Evolutionary conservation across 2,329 filamentous ascomycete genomes (phyloP).

Genomic region (Fusarium denticulatum): DNA sequence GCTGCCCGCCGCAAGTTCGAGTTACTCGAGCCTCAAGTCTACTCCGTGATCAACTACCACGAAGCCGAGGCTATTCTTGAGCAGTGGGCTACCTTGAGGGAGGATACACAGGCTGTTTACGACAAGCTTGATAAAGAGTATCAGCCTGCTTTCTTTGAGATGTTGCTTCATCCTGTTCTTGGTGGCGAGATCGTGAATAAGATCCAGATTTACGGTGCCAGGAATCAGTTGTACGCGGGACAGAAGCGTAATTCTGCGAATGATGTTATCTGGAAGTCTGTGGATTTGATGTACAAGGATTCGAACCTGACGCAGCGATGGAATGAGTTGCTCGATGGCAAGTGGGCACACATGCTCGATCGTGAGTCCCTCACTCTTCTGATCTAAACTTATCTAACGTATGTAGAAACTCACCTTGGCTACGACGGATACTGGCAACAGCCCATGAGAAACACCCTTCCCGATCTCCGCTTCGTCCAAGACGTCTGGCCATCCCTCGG

Average conservation of each 20-base stretch:
- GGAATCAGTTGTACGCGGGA: conserved; percentile 63
- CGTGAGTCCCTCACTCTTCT: neutral
- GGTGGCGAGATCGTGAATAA: conserved; percentile 65
- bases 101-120: conserved; percentile 57
- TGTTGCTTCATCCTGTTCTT: conserved; percentile 68
- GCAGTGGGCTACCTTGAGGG: conserved; percentile 61
- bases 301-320: conserved; percentile 33
- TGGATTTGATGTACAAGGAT: conserved; percentile 32
- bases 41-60: conserved; percentile 67
- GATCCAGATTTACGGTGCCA: conserved; percentile 56
- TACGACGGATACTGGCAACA: conserved; percentile 71
- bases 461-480: conserved; percentile 53
- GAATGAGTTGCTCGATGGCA: conserved; percentile 31
- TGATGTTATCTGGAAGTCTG: conserved; percentile 27
- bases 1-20: conserved; percentile 68
- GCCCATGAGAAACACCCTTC: conserved; percentile 75
- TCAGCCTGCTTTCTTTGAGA: conserved; percentile 67
- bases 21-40: conserved; percentile 65
- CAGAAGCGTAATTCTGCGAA: conserved; percentile 69
- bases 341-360: conserved; percentile 32
- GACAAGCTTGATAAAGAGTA: conserved; percentile 53
- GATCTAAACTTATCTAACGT: neutral
- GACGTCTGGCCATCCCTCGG: conserved; percentile 67
- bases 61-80: conserved; percentile 65
- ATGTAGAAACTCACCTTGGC: conserved; percentile 61